Evolutionary conservation across 2,329 filamentous ascomycete genomes (phyloP).

Genomic region (Sphaerulina musiva): DNA sequence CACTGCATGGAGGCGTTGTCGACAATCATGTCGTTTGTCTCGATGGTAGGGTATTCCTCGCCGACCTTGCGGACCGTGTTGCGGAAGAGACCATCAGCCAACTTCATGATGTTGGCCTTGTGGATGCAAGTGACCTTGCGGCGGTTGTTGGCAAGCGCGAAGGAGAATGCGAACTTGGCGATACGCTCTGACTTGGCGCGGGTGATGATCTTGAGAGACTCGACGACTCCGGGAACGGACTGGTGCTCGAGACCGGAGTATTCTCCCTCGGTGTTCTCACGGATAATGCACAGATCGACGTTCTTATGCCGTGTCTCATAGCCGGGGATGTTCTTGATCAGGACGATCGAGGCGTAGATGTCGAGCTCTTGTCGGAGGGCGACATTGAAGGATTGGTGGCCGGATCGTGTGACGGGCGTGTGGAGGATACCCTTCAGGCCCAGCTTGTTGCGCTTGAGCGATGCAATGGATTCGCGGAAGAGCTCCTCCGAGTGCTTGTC

Average conservation of each 20-base stretch:
- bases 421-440: constrained; percentile 98
- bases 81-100: constrained; percentile 97
- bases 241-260: constrained; percentile 99
- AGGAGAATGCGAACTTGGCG: constrained; percentile 96
- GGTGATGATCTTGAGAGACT: constrained; percentile 99
- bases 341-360: constrained; percentile 95
- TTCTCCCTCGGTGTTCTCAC: constrained; percentile 99
- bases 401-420: constrained; percentile 92
- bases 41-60: constrained; percentile 90
- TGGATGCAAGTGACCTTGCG: constrained; percentile 99
- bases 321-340: constrained; percentile 99
- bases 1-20: constrained; percentile 99
- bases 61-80: constrained; percentile 91
- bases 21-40: constrained; percentile 99
- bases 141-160: constrained; percentile 95
- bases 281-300: constrained; percentile 98
- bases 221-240: constrained; percentile 90
- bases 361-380: constrained; percentile 98
- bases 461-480: constrained; percentile 91
- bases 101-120: constrained; percentile 99
- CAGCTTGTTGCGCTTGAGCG: constrained; percentile 96
- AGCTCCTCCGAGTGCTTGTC: constrained; percentile 86
- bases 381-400: constrained; percentile 99
- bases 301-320: constrained; percentile 96
- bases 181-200: constrained; percentile 98